A percentile compares a stretch with the other conserved stretches of the same genome.
These are phyloP conservation scores for Pestalotiopsis sp. DNA, from an alignment of 2,329 filamentous ascomycete genomes.

Conservation along the genomic window DNA sequence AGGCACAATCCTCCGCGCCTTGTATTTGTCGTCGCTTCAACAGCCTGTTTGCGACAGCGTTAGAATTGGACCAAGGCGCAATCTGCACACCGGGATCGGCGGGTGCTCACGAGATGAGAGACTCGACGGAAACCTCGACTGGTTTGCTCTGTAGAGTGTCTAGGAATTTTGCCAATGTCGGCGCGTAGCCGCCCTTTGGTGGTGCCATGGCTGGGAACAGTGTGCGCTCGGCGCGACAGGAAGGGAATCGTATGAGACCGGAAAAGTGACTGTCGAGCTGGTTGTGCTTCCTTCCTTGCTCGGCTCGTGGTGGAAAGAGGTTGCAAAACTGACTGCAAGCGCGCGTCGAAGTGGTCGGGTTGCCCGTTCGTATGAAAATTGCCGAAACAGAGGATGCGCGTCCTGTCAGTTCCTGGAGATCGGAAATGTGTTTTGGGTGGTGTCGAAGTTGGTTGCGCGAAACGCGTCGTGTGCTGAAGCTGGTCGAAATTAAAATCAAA, in stretches of 20 bases:
- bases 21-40: slow-evolving; percentile 90
- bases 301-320: not conserved
- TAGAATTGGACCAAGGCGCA: slow-evolving; percentile 1
- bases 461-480: not conserved
- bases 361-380: not conserved
- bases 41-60: slow-evolving; percentile 56
- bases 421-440: not conserved
- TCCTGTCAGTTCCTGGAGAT: not conserved
- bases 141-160: slow-evolving; percentile 75
- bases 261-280: slow-evolving; percentile 14
- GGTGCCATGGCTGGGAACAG: slow-evolving; percentile 54
- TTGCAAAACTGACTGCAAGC: not conserved
- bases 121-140: slow-evolving; percentile 82
- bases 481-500: not conserved
- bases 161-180: slow-evolving; percentile 77
- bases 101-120: slow-evolving; percentile 73
- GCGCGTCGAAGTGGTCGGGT: not conserved
- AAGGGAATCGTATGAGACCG: slow-evolving; percentile 15
- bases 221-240: not conserved
- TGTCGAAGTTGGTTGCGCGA: not conserved
- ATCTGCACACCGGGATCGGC: not conserved
- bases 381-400: not conserved
- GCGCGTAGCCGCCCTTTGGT: slow-evolving; percentile 61
- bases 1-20: slow-evolving; percentile 84
- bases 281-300: not conserved